Percentiles rank a stretch among this genome's conserved stretches.
These are phyloP conservation scores for Cichorium intybus DNA, from an alignment of 140 eudicot genomes.

Conservation along the genomic window DNA sequence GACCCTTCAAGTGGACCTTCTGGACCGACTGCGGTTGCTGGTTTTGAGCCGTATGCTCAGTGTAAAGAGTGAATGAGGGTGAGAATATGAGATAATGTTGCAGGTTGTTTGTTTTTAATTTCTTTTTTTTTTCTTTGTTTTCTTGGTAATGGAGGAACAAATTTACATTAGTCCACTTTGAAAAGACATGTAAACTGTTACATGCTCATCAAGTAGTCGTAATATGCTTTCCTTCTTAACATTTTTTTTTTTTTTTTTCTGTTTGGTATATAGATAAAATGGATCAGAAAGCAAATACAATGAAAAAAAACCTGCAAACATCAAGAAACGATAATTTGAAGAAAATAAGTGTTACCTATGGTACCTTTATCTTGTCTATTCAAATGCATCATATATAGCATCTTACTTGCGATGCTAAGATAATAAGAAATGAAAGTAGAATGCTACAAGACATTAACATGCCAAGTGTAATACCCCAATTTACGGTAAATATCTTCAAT, in stretches of 20 bases:
- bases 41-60: constrained; percentile 53
- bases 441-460: no score
- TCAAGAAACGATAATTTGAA: no score
- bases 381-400: no score
- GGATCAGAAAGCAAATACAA: background rate
- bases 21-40: constrained; percentile 36
- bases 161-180: constrained; percentile 23
- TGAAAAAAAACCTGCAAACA: background rate
- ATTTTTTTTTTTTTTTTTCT: constrained; percentile 1
- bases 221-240: background rate
- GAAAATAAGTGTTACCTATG: no score
- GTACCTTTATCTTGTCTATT: no score
- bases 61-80: constrained; percentile 41
- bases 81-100: background rate
- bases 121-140: background rate
- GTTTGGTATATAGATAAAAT: background rate
- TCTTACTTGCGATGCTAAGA: no score
- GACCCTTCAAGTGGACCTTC: constrained; percentile 46
- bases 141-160: constrained; percentile 20
- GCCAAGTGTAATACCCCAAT: no score
- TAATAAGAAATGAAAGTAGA: no score
- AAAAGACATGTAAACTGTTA: constrained; percentile 22
- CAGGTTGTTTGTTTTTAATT: background rate
- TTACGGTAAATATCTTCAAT: background rate
- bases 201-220: constrained; percentile 16